Evolutionary conservation across 116 monocot genomes (phyloP).

Genomic region (Posidonia oceanica): DNA sequence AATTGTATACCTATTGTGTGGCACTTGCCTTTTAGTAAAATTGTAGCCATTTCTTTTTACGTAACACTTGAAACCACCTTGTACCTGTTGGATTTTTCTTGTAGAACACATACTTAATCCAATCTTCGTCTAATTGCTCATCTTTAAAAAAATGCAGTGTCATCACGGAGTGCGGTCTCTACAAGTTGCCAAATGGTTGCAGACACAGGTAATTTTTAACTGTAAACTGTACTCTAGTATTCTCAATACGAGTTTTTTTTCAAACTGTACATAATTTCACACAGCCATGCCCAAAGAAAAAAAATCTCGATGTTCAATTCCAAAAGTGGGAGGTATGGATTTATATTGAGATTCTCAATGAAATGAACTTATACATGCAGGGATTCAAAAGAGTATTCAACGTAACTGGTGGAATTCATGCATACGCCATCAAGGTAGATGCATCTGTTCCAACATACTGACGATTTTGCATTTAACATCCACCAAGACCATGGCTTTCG

Average conservation of each 20-base stretch:
- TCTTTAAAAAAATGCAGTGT: conserved; percentile 36
- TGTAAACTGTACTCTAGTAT: background rate
- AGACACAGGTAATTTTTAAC: conserved; percentile 55
- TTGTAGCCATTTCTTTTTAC: no score
- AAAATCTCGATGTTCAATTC: background rate
- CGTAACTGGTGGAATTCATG: conserved; percentile 78
- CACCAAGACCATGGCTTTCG: background rate
- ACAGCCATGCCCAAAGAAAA: no score
- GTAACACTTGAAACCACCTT: no score
- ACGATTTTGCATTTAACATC: background rate
- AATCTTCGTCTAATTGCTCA: background rate
- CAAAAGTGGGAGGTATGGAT: background rate
- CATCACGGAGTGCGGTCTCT: conserved; percentile 83
- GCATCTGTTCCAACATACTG: conserved; percentile 68
- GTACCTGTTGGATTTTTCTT: no score
- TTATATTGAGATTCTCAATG: background rate
- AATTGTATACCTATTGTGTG: no score
- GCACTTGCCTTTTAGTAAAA: no score
- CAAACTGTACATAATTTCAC: no score
- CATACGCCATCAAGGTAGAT: conserved; percentile 68
- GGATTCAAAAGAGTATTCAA: conserved; percentile 92
- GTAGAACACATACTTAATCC: no score
- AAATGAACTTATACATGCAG: conserved; percentile 16
- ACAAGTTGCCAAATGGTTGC: conserved; percentile 93
- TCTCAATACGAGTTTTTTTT: no score